A percentile compares a stretch with the other conserved stretches of the same genome.
Evolutionary conservation across 2,329 filamentous ascomycete species (phyloP).

Genomic region (Aurifilum marmelostoma): DNA sequence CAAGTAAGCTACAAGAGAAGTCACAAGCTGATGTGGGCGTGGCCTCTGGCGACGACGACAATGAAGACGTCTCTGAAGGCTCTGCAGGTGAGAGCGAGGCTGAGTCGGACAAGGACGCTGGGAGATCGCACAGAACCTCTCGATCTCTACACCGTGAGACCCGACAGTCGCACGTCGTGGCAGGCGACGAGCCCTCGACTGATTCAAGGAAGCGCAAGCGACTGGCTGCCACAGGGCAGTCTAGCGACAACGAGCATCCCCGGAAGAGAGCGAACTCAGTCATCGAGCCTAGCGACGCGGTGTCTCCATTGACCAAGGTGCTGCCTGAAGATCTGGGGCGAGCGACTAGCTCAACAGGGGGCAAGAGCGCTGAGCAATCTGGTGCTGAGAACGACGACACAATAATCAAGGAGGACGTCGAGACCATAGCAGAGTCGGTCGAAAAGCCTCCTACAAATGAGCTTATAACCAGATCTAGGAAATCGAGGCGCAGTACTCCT

Average conservation of each 20-base stretch:
- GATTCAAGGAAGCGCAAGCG: constrained; percentile 57
- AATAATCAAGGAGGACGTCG: constrained; percentile 42
- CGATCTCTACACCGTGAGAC: constrained; percentile 30
- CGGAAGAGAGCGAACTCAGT: constrained; percentile 60
- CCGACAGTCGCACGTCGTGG: constrained; percentile 26
- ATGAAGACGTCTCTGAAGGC: constrained; percentile 46
- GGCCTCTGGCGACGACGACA: constrained; percentile 44
- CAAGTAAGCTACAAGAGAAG: constrained; percentile 73
- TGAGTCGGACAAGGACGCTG: constrained; percentile 38
- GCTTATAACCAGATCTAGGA: constrained; percentile 31
- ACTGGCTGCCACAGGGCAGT: constrained; percentile 48
- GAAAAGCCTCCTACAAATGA: constrained; percentile 29
- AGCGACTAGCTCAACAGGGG: constrained; percentile 39
- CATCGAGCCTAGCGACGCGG: constrained; percentile 42
- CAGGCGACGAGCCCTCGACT: constrained; percentile 39
- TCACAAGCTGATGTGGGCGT: constrained; percentile 39
- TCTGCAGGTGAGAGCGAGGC: constrained; percentile 43
- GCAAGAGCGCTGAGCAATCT: constrained; percentile 45
- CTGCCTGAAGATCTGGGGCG: constrained; percentile 42
- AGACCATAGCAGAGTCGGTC: constrained; percentile 37
- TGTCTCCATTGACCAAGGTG: constrained; percentile 37
- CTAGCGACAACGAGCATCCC: constrained; percentile 51
- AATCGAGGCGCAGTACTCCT: constrained; percentile 38
- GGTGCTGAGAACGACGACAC: constrained; percentile 51
- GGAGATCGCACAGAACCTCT: constrained; percentile 35